Evolutionary conservation across 2,329 filamentous ascomycete genomes (phyloP).

Genomic region (Penicillium sumatraense): DNA sequence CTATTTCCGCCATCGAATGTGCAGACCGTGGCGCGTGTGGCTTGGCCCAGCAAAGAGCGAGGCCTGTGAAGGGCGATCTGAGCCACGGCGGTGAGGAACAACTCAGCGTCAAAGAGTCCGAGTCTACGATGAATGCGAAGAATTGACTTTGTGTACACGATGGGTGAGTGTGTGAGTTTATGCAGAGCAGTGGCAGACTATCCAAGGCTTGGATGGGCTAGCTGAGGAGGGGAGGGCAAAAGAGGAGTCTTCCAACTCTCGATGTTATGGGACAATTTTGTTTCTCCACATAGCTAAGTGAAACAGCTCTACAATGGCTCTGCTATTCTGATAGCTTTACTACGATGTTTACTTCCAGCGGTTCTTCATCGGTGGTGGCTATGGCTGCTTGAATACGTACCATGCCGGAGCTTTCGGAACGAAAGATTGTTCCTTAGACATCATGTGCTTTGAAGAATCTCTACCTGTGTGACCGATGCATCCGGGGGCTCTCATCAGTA

Average conservation of each 20-base stretch:
- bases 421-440: conserved; percentile 4
- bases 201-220: not conserved
- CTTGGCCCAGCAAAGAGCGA: not conserved
- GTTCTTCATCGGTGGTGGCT: not conserved
- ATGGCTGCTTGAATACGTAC: not conserved
- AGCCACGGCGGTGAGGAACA: conserved; percentile 19
- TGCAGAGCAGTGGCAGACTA: not conserved
- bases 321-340: too few relatives aligned
- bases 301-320: too few relatives aligned
- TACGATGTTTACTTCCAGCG: not conserved
- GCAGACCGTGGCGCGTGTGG: conserved; percentile 7
- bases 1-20: not conserved
- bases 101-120: not conserved
- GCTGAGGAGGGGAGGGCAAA: not conserved
- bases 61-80: conserved; percentile 1
- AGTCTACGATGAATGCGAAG: not conserved
- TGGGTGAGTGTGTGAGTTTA: not conserved
- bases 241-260: too few relatives aligned
- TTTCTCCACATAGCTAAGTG: too few relatives aligned
- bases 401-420: conserved; percentile 19
- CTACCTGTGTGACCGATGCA: conserved; percentile 10
- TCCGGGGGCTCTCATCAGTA: conserved; percentile 9
- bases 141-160: conserved; percentile 23
- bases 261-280: too few relatives aligned
- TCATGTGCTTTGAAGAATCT: conserved; percentile 8